Evolutionary conservation across 1,284 basidiomycete species (phyloP), one percentile per base, ranked within the genome.

Genomic region (Puccinia brachypodii): DNA sequence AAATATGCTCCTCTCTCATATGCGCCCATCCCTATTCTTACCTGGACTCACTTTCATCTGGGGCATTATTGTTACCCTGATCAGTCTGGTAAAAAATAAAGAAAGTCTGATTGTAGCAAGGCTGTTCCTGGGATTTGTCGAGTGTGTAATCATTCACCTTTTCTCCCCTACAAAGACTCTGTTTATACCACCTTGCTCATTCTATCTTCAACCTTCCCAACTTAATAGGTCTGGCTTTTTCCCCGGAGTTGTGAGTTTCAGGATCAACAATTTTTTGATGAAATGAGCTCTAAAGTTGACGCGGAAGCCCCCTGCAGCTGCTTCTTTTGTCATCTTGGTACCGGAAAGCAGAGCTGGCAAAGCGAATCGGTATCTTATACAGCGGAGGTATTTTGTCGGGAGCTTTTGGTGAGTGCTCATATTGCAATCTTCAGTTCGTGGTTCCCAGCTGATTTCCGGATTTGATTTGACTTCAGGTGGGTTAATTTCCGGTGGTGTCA

Each of bases 251-350:
- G 76, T 69, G 64, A 69, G 76, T 78, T 2, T 16, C 25, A 2
- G 44, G n/a, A 42, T 44, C 16, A 44, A 8, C 42, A 44, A 7
- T 8, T 16, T 16, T 8, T 7, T 44, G 8, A 44, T 44, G 16
- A 7, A 44, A 44, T 44, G 16, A 44, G 42, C n/a, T n/a, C n/a
- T n/a, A n/a, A n/a, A n/a, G n/a, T n/a, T n/a, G n/a, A n/a, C n/a
- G n/a, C n/a, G n/a, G n/a, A n/a, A n/a, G n/a, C n/a, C n/a, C 38
- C 38, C 25, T 82, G 0, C 76, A 83, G 4, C 25, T 85, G 22
- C 83, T 82, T 13, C 60, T 85, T 33, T 28, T 85, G 6, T 83
- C 83, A 0, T 83, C 81, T 25, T 85, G 84, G 44, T 85, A 85
- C 44, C 79, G 79, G 9, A 84, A 84, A 68, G 82, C 81, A 38